Percentiles rank a stretch among this genome's conserved stretches.
Conservation (phyloP, 2,329 filamentous ascomycete genomes). For the Sarocladium strictum region DNA sequence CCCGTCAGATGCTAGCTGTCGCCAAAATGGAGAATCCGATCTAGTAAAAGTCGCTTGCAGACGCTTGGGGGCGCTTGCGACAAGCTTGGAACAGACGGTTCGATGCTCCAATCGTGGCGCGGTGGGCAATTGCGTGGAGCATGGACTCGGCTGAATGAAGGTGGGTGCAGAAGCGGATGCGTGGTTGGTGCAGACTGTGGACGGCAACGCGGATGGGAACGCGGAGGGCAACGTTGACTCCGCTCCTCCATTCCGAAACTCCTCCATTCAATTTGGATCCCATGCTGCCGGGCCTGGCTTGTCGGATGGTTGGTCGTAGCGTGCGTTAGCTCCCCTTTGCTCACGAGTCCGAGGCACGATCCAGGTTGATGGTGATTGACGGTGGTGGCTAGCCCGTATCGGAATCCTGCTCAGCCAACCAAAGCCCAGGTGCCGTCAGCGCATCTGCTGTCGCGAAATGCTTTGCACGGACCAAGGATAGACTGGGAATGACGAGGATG, state of each 20-base stretch:
- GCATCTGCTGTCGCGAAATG: too few species aligned
- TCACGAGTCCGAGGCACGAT: not conserved
- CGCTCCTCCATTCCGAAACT: slow-evolving; percentile 6
- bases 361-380: not conserved
- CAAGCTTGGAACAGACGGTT: slow-evolving; percentile 1
- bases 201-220: slow-evolving; percentile 6
- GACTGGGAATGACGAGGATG: too few species aligned
- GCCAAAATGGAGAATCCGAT: not conserved
- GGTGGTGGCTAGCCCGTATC: not conserved
- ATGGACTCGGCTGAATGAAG: slow-evolving; percentile 4
- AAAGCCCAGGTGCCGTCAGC: too few species aligned
- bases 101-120: slow-evolving; percentile 6
- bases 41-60: not conserved
- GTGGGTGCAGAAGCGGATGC: slow-evolving; percentile 2
- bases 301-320: slow-evolving; percentile 1
- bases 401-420: not conserved
- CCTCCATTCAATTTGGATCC: slow-evolving; percentile 9
- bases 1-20: not conserved
- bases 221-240: slow-evolving; percentile 7
- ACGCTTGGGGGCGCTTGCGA: not conserved
- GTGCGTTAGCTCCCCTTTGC: slow-evolving; percentile 1
- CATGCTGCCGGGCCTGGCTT: slow-evolving; percentile 9
- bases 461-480: too few species aligned
- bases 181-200: slow-evolving; percentile 6
- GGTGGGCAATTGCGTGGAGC: not conserved